Conservation (phyloP, 176 grass and related monocot species). For the Bromus sterilis region DNA sequence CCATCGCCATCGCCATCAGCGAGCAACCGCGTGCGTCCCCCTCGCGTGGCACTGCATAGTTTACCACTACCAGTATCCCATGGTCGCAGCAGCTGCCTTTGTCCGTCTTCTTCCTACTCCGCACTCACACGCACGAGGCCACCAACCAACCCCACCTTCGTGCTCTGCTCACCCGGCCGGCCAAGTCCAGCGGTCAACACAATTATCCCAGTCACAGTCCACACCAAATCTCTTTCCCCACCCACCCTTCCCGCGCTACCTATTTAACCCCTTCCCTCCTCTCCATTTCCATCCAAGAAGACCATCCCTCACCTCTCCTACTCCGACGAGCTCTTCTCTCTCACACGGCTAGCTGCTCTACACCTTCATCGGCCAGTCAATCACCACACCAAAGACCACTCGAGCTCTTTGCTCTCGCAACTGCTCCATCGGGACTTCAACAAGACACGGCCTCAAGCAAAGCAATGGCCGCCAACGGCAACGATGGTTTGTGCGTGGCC, state of each 20-base stretch:
- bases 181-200: not conserved
- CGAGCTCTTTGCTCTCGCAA: slow-evolving; percentile 18
- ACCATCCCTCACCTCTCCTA: not conserved
- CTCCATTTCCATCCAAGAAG: slow-evolving; percentile 28
- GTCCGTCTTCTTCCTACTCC: not conserved
- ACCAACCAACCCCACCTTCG: not conserved
- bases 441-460: too few species aligned
- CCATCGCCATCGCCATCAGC: not conserved
- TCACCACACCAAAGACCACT: too few species aligned
- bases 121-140: not conserved
- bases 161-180: not conserved
- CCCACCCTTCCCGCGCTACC: not conserved
- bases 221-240: slow-evolving; percentile 2
- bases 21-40: too few species aligned
- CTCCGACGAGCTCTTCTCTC: not conserved
- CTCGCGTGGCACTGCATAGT: too few species aligned
- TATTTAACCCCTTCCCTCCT: slow-evolving; percentile 42
- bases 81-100: not conserved
- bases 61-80: not conserved
- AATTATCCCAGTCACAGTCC: not conserved
- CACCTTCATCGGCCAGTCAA: too few species aligned
- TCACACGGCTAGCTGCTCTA: not conserved
- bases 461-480: slow-evolving; percentile 3
- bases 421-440: not conserved
- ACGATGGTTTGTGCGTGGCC: slow-evolving; percentile 15